phyloP scores from a whole-genome alignment of 768 basidiomycete genomes.

The Boletus pseudopeckii region DNA sequence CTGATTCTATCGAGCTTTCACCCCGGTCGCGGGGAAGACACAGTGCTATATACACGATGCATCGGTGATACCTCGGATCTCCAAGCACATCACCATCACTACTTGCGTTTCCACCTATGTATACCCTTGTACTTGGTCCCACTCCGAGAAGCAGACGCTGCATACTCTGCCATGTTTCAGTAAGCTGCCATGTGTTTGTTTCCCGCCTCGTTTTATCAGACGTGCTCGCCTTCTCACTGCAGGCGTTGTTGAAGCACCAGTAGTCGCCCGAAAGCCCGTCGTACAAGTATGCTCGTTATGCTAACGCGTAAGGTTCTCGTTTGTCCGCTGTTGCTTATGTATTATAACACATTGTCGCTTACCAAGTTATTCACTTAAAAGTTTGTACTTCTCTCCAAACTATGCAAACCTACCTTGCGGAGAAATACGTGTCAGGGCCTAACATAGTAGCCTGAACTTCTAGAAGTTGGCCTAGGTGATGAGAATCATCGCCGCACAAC shows the following conservation, averaged over 20 bases:
- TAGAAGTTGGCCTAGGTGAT: too few species aligned
- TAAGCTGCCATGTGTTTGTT: conserved; percentile 7
- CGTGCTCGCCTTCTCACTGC: background rate
- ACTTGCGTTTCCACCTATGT: background rate
- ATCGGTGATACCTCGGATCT: background rate
- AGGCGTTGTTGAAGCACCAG: background rate
- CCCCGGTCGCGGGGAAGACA: background rate
- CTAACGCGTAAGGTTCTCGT: background rate
- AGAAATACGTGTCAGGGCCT: conserved; percentile 94
- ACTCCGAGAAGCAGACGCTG: conserved; percentile 25
- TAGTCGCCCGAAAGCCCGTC: background rate
- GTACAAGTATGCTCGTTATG: background rate
- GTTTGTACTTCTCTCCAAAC: background rate
- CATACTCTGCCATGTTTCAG: conserved; percentile 27
- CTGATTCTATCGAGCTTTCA: background rate
- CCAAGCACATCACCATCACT: conserved; percentile 1
- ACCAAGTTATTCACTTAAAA: background rate
- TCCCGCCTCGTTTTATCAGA: background rate
- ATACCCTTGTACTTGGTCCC: conserved; percentile 25
- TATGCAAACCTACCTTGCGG: conserved; percentile 82
- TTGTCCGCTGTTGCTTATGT: background rate
- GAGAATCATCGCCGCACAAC: too few species aligned
- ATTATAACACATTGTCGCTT: background rate
- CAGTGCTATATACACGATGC: background rate
- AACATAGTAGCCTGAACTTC: conserved; percentile 75